Base-by-base conservation (phyloP, 495 filamentous ascomycete genomes). In the Echria macrotheca region DNA sequence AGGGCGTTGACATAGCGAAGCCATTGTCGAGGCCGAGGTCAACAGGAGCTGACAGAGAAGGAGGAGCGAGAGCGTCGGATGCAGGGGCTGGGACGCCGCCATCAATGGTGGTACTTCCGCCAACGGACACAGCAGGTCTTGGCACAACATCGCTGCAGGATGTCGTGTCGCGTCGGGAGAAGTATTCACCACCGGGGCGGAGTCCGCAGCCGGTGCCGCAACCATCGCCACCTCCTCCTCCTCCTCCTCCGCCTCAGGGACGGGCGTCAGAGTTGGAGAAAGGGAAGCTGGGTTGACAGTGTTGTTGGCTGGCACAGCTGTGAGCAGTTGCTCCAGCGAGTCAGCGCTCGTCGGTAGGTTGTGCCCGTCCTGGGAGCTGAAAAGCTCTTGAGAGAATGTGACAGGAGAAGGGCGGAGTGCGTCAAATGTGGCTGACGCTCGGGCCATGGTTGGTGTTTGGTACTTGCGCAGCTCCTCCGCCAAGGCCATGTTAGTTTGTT, bases 101-200 rank as follows among this genome's bases (percentile, higher is more conserved):
- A 74, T 67, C 80, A 78, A 83, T 77, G 48, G 68, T 63, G 70
- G 68, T 60, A 65, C 71, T 68, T 70, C 76, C 73, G 69, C 75
- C 79, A 83, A 90, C 83, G 81, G 93, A 96, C 93, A 98, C 93
- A 85, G 93, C 93, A 95, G 93, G 93, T 91, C 93, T 36, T 41
- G 43, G 77, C 88, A 96, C 91, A 96, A 95, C 91, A 96, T 83
- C 89, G 78, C 91, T 77, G 93, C 93, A 96, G 93, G 88, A 96
- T 95, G 91, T 95, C 95, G 91, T 96, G 90, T 90, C 93, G 79
- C 70, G 77, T 93, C 87, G 80, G 85, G 75, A 73, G 85, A 83
- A 76, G 78, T 76, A 69, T 76, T 77, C 47, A 45, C 50, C 24
- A 67, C 65, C 58, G 64, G 44, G 40, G 66, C 41, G 41, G 57